Conservation (phyloP, 2,329 filamentous ascomycete species). For the Tolypocladium paradoxum region DNA sequence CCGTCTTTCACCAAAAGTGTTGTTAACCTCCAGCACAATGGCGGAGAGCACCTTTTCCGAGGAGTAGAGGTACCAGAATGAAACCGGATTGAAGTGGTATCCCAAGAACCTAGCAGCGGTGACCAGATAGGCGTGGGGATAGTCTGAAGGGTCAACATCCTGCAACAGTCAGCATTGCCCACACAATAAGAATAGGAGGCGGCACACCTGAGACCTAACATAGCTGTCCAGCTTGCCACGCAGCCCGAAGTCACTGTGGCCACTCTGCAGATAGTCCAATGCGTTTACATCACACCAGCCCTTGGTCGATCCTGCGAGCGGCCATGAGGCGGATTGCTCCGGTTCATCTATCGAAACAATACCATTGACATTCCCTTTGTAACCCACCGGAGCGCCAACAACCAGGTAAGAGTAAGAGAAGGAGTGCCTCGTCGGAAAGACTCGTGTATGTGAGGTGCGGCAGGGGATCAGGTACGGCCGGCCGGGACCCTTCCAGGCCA, state of each 20-base stretch:
- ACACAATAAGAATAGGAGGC: background rate
- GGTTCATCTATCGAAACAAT: conserved; percentile 39
- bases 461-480: conserved; percentile 52
- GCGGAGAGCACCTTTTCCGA: conserved; percentile 43
- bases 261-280: conserved; percentile 50
- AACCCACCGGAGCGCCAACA: conserved; percentile 57
- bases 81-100: conserved; percentile 65
- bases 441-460: conserved; percentile 51
- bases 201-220: conserved; percentile 43
- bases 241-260: conserved; percentile 39
- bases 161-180: conserved; percentile 21
- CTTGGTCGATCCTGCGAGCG: conserved; percentile 6
- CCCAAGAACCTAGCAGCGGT: conserved; percentile 60
- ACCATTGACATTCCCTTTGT: conserved; percentile 41
- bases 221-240: conserved; percentile 52
- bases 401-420: conserved; percentile 64
- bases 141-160: conserved; percentile 46
- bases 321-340: background rate
- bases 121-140: conserved; percentile 58
- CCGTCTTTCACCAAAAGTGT: conserved; percentile 62
- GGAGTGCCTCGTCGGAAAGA: conserved; percentile 57
- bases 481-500: conserved; percentile 4
- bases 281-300: conserved; percentile 51
- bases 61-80: conserved; percentile 71
- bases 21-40: conserved; percentile 65